phyloP scores from a whole-genome alignment of 768 basidiomycete species.

The Nevesoporus exiguus region DNA sequence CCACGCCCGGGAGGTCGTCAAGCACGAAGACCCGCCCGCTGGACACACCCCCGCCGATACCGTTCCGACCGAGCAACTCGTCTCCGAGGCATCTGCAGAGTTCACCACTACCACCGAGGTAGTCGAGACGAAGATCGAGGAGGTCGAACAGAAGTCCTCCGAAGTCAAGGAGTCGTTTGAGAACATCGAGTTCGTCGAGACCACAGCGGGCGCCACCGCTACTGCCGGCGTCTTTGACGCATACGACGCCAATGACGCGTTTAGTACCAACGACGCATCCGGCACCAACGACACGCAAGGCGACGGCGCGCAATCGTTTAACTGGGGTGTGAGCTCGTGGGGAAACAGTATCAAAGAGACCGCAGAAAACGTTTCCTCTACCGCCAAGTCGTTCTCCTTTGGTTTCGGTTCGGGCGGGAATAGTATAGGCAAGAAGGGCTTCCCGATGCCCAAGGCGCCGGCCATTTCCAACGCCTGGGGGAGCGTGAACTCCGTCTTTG shows the following conservation, averaged over 20 bases:
- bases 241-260: neutral
- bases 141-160: conserved; percentile 4
- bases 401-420: neutral
- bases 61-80: conserved; percentile 21
- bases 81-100: conserved; percentile 3
- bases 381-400: neutral
- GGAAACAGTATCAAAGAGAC: neutral
- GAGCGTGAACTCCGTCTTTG: neutral
- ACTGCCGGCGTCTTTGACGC: neutral
- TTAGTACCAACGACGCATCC: neutral
- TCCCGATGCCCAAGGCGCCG: neutral
- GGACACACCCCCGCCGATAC: conserved; percentile 30
- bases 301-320: neutral
- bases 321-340: conserved; percentile 6
- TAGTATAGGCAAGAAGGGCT: neutral
- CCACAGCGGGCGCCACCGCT: neutral
- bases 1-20: neutral
- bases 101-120: neutral
- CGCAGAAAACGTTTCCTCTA: neutral
- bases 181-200: neutral
- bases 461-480: neutral
- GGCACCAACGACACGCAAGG: neutral
- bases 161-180: conserved; percentile 7
- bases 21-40: conserved; percentile 1
- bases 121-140: conserved; percentile 5